phyloP scores from a whole-genome alignment of 2,329 filamentous ascomycete species.

The Penicillium digitatum region DNA sequence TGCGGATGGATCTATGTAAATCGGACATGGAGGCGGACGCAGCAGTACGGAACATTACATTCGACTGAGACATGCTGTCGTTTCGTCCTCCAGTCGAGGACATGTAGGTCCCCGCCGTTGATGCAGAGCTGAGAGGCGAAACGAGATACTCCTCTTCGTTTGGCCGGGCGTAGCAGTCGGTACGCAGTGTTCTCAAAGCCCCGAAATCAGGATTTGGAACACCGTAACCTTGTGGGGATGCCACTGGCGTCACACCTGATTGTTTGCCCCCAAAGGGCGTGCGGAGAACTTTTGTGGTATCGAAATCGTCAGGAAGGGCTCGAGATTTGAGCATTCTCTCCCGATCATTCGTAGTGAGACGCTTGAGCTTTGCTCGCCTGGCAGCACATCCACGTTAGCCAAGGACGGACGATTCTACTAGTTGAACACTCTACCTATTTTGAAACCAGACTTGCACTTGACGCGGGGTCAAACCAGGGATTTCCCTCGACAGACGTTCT shows the following conservation, averaged over 20 bases:
- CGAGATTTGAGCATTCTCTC: conserved; percentile 59
- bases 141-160: conserved; percentile 39
- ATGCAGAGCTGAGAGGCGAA: conserved; percentile 36
- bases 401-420: not conserved
- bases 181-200: conserved; percentile 30
- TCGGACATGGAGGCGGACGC: conserved; percentile 27
- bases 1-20: conserved; percentile 28
- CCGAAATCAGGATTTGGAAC: conserved; percentile 39
- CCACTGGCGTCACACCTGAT: conserved; percentile 48
- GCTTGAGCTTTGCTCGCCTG: conserved; percentile 60
- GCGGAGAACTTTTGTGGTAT: conserved; percentile 57
- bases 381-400: not conserved
- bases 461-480: conserved; percentile 82
- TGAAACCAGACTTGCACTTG: conserved; percentile 99
- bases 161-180: conserved; percentile 32
- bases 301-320: conserved; percentile 57
- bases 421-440: conserved; percentile 65
- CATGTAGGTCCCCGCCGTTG: conserved; percentile 36
- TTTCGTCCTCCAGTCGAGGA: conserved; percentile 29
- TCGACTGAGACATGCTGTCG: conserved; percentile 27
- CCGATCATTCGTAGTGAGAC: conserved; percentile 58
- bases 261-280: conserved; percentile 48
- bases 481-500: conserved; percentile 80
- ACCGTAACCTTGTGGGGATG: conserved; percentile 43
- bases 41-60: conserved; percentile 25